phyloP scores from a whole-genome alignment of 768 basidiomycete species.

The Boletus pseudo-olivaceus region DNA sequence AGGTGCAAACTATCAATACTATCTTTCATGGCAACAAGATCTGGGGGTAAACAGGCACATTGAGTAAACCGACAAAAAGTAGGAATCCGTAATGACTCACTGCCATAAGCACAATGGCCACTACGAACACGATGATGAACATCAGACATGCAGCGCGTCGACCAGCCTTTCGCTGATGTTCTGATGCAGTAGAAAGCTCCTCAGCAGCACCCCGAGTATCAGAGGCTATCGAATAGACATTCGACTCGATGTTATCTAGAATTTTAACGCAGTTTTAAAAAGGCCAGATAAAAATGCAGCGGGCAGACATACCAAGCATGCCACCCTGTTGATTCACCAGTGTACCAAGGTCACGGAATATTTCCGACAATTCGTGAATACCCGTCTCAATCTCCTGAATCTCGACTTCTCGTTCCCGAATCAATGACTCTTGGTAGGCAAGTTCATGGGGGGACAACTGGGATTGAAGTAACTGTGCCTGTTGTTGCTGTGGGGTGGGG shows the following conservation, averaged over 20 bases:
- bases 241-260: constrained; percentile 91
- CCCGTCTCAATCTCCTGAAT: constrained; percentile 96
- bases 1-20: not conserved
- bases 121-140: constrained; percentile 81
- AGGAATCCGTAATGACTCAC: constrained; percentile 49
- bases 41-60: constrained; percentile 2
- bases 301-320: constrained; percentile 73
- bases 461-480: constrained; percentile 64
- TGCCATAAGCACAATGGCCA: constrained; percentile 85
- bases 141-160: constrained; percentile 86
- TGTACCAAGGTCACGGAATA: constrained; percentile 94
- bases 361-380: constrained; percentile 93
- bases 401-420: constrained; percentile 81
- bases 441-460: constrained; percentile 89
- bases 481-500: constrained; percentile 56
- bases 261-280: not conserved
- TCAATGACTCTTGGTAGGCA: constrained; percentile 89
- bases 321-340: constrained; percentile 92
- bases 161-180: constrained; percentile 93
- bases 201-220: constrained; percentile 82
- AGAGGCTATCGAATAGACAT: constrained; percentile 80
- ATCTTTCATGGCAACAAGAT: constrained; percentile 24
- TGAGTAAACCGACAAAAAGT: not conserved
- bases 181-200: constrained; percentile 84
- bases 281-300: not conserved